Evolutionary conservation across 1,284 basidiomycete genomes (phyloP).

Genomic region (Microbotryum saponariae): DNA sequence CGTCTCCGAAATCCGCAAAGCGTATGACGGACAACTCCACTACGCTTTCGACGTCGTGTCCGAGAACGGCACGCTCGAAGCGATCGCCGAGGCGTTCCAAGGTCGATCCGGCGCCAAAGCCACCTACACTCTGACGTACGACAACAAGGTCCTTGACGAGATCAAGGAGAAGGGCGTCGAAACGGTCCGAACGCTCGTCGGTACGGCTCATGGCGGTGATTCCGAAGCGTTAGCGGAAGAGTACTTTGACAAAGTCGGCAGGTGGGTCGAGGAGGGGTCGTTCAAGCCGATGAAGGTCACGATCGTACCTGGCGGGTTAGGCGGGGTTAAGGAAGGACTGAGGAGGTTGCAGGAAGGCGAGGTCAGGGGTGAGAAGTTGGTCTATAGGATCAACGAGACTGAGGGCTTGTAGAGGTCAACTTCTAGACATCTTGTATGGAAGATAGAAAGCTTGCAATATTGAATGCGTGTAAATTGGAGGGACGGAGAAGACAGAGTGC

Average conservation of each 20-base stretch:
- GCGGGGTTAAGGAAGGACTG: conserved; percentile 37
- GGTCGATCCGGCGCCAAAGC: conserved; percentile 19
- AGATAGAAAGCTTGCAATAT: too few species aligned
- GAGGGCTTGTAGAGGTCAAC: conserved; percentile 2
- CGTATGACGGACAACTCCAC: conserved; percentile 18
- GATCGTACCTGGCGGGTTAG: conserved; percentile 36
- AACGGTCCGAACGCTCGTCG: conserved; percentile 18
- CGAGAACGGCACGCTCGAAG: conserved; percentile 23
- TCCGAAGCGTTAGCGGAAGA: conserved; percentile 29
- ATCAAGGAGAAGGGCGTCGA: conserved; percentile 16
- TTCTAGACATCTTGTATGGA: too few species aligned
- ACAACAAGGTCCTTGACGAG: conserved; percentile 10
- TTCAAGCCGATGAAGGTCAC: conserved; percentile 34
- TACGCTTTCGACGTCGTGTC: conserved; percentile 35
- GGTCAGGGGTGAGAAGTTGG: conserved; percentile 40
- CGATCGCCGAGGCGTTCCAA: conserved; percentile 30
- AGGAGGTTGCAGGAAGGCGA: conserved; percentile 33
- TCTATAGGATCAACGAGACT: conserved; percentile 39
- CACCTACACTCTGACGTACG: conserved; percentile 10
- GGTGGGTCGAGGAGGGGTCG: conserved; percentile 35
- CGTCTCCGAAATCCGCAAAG: conserved; percentile 20
- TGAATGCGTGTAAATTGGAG: too few species aligned
- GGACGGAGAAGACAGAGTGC: too few species aligned
- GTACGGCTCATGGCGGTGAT: conserved; percentile 17
- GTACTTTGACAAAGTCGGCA: conserved; percentile 33